Conservation (phyloP, 169 alveolate genomes). For the Cryptosporidium bovis region DNA sequence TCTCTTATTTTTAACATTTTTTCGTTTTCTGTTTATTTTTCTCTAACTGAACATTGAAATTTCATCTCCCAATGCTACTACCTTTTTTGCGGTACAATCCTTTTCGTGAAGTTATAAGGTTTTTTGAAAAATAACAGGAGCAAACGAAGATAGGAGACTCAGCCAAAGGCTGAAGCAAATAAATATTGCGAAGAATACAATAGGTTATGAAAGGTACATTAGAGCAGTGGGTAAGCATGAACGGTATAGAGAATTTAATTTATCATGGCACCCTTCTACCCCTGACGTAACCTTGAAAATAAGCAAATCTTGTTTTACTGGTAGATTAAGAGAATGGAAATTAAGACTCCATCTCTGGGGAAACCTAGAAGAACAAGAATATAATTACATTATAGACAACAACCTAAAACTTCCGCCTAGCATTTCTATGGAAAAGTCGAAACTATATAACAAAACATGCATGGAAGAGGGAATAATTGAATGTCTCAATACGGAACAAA, state of each 20-base stretch:
- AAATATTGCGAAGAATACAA: slow-evolving; percentile 42
- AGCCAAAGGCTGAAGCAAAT: slow-evolving; percentile 75
- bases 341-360: slow-evolving; percentile 73
- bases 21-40: not conserved
- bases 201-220: slow-evolving; percentile 57
- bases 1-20: not conserved
- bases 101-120: not conserved
- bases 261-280: slow-evolving; percentile 62
- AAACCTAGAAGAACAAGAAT: slow-evolving; percentile 42
- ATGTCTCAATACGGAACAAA: not conserved
- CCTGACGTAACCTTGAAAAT: slow-evolving; percentile 35
- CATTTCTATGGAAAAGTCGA: not conserved
- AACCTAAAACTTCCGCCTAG: slow-evolving; percentile 42
- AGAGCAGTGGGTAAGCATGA: slow-evolving; percentile 60
- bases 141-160: slow-evolving; percentile 8
- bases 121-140: slow-evolving; percentile 3
- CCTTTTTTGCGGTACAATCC: not conserved
- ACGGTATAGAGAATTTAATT: slow-evolving; percentile 11
- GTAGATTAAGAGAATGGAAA: slow-evolving; percentile 68
- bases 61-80: not conserved
- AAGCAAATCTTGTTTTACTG: slow-evolving; percentile 68
- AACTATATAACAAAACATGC: not conserved
- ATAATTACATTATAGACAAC: slow-evolving; percentile 11
- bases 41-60: not conserved
- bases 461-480: not conserved